Percentiles rank a stretch among this genome's conserved stretches.
Conservation (phyloP, 306 rosid species). For the Lithocarpus polystachyus region DNA sequence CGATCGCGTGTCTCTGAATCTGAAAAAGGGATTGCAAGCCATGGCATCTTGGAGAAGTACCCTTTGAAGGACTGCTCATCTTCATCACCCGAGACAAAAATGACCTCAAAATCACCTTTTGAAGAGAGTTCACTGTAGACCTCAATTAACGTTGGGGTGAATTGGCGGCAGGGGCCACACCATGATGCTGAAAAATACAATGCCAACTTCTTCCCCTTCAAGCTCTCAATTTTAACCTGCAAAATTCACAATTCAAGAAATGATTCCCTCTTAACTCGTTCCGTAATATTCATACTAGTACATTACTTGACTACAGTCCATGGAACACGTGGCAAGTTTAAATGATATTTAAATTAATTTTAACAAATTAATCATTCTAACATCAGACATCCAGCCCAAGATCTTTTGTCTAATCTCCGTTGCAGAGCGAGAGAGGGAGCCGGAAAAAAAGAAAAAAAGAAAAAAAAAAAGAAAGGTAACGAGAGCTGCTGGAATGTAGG, state of each 20-base stretch:
- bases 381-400: not conserved
- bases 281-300: not conserved
- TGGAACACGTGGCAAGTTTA: not conserved
- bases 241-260: conserved; percentile 14
- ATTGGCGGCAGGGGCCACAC: conserved; percentile 50
- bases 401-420: no score
- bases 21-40: conserved; percentile 40
- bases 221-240: conserved; percentile 40
- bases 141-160: conserved; percentile 44
- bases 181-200: conserved; percentile 54
- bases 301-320: not conserved
- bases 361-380: not conserved
- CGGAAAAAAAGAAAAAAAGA: no score
- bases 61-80: conserved; percentile 36
- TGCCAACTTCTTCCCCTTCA: conserved; percentile 35
- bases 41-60: conserved; percentile 55
- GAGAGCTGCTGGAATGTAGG: no score
- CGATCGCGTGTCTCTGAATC: conserved; percentile 35
- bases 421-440: no score
- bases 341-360: not conserved
- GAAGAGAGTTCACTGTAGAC: conserved; percentile 28
- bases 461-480: no score
- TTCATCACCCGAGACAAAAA: conserved; percentile 46
- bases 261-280: conserved; percentile 3
- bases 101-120: conserved; percentile 39